Base-by-base conservation (phyloP, 768 basidiomycete species). In the Dendrothele bispora region DNA sequence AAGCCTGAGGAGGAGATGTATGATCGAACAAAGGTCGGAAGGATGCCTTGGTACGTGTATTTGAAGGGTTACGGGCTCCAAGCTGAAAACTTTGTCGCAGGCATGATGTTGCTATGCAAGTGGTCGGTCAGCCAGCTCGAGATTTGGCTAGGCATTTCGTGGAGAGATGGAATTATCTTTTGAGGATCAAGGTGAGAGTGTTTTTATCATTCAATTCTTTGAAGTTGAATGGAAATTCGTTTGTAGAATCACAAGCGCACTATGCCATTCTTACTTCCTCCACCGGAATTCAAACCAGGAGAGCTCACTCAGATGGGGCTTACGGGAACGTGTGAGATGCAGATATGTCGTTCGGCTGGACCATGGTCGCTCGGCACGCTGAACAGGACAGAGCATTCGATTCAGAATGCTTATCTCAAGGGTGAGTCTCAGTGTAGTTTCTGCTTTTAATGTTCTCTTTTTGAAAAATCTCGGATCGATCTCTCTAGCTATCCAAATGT, bases 1-100 rank as follows among this genome's bases (percentile, higher is more conserved):
- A 97, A 95, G 63, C 95, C 95, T 0, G 81, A 88, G 38, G 92
- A 98, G 55, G 92, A 98, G 61, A 91, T 95, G 88, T 93, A 95
- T 57, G 95, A 99, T 59, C 82, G 97, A 27, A 66, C 75, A 6
- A 95, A 87, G 64, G 78, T 90, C 17, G 91, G 94, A 5, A 78
- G 97, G 40, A 98, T 98, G 94, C 94, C 97, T 24, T 99, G 95
- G 95, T 94, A 59, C 49, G 82, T 15, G 46, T 42, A 15, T 37
- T 52, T 14, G 12, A 21, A 21, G 10, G 10, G 30, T 10, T 10
- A 10, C n/a, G 10, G n/a, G 10, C n/a, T n/a, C 32, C 4, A 17
- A n/a, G 6, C 39, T 35, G 42, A 30, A 41, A 20, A 7, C 28
- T 2, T 28, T 29, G 21, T 44, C 26, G 54, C 39, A 95, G 94